Evolutionary conservation across 139 green algal species (phyloP).

Genomic region (Ostreobium quekettii): DNA sequence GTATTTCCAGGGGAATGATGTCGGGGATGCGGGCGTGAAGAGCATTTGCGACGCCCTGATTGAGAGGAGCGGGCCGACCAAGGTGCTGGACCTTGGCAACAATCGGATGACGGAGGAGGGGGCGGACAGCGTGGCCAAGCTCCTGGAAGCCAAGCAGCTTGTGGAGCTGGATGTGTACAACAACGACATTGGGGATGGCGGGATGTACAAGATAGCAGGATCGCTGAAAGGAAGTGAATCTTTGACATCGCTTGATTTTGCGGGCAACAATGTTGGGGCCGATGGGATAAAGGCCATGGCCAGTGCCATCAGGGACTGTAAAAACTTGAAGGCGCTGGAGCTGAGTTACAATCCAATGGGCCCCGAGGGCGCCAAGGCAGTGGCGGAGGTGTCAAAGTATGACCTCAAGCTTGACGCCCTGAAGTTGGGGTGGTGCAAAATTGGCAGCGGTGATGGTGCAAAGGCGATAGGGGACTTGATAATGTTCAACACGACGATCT

Average conservation of each 20-base stretch:
- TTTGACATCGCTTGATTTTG: conserved; percentile 79
- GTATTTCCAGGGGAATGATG: conserved; percentile 84
- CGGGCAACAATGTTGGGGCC: conserved; percentile 88
- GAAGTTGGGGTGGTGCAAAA: conserved; percentile 95
- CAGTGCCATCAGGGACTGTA: conserved; percentile 51
- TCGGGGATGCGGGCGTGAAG: conserved; percentile 77
- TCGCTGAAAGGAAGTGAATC: conserved; percentile 51
- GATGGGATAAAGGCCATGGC: conserved; percentile 55
- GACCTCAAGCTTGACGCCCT: conserved; percentile 62
- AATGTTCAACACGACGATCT: conserved; percentile 81
- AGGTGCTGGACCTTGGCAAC: conserved; percentile 83
- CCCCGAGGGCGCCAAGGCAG: conserved; percentile 52
- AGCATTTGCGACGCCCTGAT: conserved; percentile 65
- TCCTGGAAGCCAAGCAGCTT: conserved; percentile 48
- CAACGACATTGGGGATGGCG: conserved; percentile 87
- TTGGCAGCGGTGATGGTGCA: conserved; percentile 66
- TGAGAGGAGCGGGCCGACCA: conserved; percentile 30
- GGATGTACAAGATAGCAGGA: conserved; percentile 54
- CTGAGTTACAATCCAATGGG: conserved; percentile 94
- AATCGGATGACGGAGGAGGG: conserved; percentile 71
- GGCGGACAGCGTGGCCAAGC: conserved; percentile 52
- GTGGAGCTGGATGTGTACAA: conserved; percentile 93
- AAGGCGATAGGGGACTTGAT: conserved; percentile 77
- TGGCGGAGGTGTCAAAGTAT: conserved; percentile 83
- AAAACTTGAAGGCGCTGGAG: conserved; percentile 59